A percentile compares a stretch with the other conserved stretches of the same genome.
phyloP scores from a whole-genome alignment of 2,329 filamentous ascomycete species.

The Akanthomyces muscarius region DNA sequence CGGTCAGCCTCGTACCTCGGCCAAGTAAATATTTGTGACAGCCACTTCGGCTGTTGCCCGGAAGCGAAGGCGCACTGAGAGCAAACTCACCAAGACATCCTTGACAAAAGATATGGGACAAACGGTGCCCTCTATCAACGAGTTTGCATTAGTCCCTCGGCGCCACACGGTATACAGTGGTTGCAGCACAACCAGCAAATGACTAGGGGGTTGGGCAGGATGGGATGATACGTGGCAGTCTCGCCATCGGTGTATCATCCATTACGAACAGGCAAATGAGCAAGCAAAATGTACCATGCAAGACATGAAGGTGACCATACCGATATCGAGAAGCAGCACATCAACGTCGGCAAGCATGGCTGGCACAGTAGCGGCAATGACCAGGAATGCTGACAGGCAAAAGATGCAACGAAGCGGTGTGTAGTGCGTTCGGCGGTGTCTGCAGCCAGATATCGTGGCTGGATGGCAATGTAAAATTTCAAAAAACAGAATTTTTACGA shows the following conservation, averaged over 20 bases:
- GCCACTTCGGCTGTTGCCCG: constrained; percentile 1
- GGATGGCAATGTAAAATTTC: neutral
- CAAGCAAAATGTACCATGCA: neutral
- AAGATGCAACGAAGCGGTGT: constrained; percentile 11
- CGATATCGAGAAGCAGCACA: constrained; percentile 36
- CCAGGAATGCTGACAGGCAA: neutral
- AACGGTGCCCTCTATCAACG: constrained; percentile 68
- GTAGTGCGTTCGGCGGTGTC: neutral
- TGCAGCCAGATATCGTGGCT: neutral
- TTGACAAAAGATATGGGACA: constrained; percentile 83
- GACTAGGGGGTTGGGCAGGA: neutral
- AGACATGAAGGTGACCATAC: constrained; percentile 24
- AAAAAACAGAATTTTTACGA: neutral
- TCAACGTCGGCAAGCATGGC: constrained; percentile 29
- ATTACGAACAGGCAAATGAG: neutral
- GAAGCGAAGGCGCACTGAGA: constrained; percentile 21
- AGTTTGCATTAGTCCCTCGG: constrained; percentile 2
- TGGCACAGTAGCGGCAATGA: constrained; percentile 15
- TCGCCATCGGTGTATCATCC: neutral
- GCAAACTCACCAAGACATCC: constrained; percentile 67
- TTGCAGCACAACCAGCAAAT: neutral
- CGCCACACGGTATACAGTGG: neutral
- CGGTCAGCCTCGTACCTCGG: neutral
- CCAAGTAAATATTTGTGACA: neutral
- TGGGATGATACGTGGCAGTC: constrained; percentile 6